Conservation (phyloP, 108 stramenopile genomes). For the Cyclotella kingstonii region DNA sequence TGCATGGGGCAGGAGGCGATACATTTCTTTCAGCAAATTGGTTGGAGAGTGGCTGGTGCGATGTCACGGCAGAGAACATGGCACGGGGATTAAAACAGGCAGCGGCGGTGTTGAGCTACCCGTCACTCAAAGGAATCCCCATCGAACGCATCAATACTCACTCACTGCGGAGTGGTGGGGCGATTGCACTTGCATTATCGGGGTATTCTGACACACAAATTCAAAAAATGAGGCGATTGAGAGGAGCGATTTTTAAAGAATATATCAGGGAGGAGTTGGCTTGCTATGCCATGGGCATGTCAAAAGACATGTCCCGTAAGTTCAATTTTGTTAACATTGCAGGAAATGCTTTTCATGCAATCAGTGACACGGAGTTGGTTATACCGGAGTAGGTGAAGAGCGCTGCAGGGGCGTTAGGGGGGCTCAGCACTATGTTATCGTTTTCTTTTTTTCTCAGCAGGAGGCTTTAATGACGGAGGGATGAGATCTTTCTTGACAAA, state of each 20-base stretch:
- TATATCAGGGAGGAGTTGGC: constrained; percentile 5
- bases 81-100: neutral
- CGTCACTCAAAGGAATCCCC: constrained; percentile 6
- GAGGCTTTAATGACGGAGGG: too few relatives aligned
- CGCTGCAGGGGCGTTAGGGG: too few relatives aligned
- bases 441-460: too few relatives aligned
- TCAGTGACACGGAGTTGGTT: neutral
- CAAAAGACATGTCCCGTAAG: neutral
- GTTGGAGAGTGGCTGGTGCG: neutral
- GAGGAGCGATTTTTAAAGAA: constrained; percentile 9
- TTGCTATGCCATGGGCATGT: neutral
- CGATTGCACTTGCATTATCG: constrained; percentile 5
- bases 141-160: constrained; percentile 10
- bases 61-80: constrained; percentile 8
- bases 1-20: neutral
- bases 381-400: too few relatives aligned
- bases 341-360: neutral
- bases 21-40: neutral
- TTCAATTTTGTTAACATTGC: constrained; percentile 7
- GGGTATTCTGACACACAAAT: constrained; percentile 10
- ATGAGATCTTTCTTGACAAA: too few relatives aligned
- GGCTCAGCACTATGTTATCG: too few relatives aligned
- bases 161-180: constrained; percentile 3
- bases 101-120: constrained; percentile 1
- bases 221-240: constrained; percentile 12